Conservation (phyloP, 345 rosid species). For the Turritis glabra region DNA sequence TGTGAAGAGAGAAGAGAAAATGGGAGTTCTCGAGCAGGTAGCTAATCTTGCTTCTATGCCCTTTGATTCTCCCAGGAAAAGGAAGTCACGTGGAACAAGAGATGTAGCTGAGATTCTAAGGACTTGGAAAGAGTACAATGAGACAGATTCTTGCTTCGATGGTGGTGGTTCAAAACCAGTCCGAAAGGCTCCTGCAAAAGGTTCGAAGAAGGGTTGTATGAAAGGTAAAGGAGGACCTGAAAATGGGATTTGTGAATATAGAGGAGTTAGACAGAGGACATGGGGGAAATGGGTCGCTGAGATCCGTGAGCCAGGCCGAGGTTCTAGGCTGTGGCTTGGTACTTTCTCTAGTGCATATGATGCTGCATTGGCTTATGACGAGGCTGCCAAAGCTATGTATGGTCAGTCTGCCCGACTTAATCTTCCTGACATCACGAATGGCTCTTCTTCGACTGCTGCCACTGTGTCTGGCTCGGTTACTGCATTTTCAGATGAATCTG, state of each 20-base stretch:
- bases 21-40: slow-evolving; percentile 37
- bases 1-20: neutral
- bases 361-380: slow-evolving; percentile 87
- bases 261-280: slow-evolving; percentile 89
- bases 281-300: slow-evolving; percentile 99
- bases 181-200: slow-evolving; percentile 60
- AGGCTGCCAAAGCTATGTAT: slow-evolving; percentile 73
- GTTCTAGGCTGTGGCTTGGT: slow-evolving; percentile 80
- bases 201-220: slow-evolving; percentile 89
- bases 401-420: slow-evolving; percentile 66
- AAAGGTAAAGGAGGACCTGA: slow-evolving; percentile 96
- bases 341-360: slow-evolving; percentile 65
- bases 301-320: slow-evolving; percentile 71
- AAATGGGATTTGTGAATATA: slow-evolving; percentile 49
- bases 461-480: slow-evolving; percentile 39
- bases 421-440: slow-evolving; percentile 36
- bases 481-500: slow-evolving; percentile 42
- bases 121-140: slow-evolving; percentile 66
- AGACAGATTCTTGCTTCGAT: slow-evolving; percentile 25
- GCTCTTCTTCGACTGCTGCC: slow-evolving; percentile 30
- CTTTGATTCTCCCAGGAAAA: slow-evolving; percentile 48
- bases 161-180: slow-evolving; percentile 20
- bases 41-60: slow-evolving; percentile 24
- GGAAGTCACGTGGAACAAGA: slow-evolving; percentile 41
- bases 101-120: slow-evolving; percentile 55